These are phyloP conservation scores for Candida boidinii DNA, from an alignment of 805 yeast genomes.

Conservation along the genomic window DNA sequence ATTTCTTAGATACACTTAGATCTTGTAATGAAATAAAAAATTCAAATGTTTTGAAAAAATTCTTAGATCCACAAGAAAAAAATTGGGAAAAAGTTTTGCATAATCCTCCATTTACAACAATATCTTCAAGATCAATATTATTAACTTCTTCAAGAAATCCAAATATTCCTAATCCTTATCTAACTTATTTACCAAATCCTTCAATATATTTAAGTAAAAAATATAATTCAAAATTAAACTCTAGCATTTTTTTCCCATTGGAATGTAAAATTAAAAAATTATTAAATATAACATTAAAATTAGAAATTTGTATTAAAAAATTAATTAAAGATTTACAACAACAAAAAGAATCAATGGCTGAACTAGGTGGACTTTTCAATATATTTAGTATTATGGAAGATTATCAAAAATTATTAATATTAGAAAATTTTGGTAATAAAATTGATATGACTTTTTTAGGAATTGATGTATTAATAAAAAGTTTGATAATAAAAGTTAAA, in stretches of 20 bases:
- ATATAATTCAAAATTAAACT: constrained; percentile 17
- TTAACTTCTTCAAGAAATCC: constrained; percentile 44
- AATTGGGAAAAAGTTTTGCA: constrained; percentile 41
- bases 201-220: constrained; percentile 19
- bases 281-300: constrained; percentile 10
- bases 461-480: constrained; percentile 33
- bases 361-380: constrained; percentile 49
- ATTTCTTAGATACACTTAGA: constrained; percentile 33
- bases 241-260: constrained; percentile 17
- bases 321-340: constrained; percentile 31
- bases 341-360: constrained; percentile 32
- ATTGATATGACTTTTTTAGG: constrained; percentile 43
- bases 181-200: constrained; percentile 37
- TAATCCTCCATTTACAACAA: constrained; percentile 28
- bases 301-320: constrained; percentile 30
- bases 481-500: constrained; percentile 33
- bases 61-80: constrained; percentile 41
- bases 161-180: constrained; percentile 43
- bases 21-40: constrained; percentile 24
- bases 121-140: constrained; percentile 38
- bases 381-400: constrained; percentile 41
- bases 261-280: constrained; percentile 14
- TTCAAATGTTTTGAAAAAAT: constrained; percentile 34
- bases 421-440: constrained; percentile 46
- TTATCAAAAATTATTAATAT: constrained; percentile 13